A percentile compares a stretch with the other conserved stretches of the same genome.
Conservation (phyloP, 768 basidiomycete species). For the Lactarius trivialis region DNA sequence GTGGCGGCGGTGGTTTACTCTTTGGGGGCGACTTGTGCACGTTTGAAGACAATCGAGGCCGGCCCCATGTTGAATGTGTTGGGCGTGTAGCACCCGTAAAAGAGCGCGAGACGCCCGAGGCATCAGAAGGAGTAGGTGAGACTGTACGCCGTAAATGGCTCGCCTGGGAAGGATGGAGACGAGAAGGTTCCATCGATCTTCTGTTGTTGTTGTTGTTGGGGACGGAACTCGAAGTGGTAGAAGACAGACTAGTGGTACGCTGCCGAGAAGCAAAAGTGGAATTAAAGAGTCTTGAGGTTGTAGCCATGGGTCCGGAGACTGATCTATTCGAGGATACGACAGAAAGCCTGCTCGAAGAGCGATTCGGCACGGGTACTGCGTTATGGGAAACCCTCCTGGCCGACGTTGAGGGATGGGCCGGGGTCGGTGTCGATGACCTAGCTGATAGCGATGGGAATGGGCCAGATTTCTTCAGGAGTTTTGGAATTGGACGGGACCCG, state of each 20-base stretch:
- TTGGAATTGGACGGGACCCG: constrained; percentile 22
- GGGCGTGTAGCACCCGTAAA: constrained; percentile 40
- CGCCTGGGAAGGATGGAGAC: constrained; percentile 35
- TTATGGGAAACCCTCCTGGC: constrained; percentile 46
- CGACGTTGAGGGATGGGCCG: constrained; percentile 39
- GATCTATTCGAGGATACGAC: constrained; percentile 51
- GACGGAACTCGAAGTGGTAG: constrained; percentile 36
- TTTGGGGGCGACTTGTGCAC: constrained; percentile 42
- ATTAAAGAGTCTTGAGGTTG: constrained; percentile 39
- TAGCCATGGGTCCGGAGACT: constrained; percentile 57
- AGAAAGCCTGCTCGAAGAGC: constrained; percentile 56
- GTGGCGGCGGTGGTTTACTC: constrained; percentile 31
- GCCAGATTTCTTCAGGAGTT: constrained; percentile 29
- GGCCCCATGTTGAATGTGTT: constrained; percentile 56
- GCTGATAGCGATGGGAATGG: constrained; percentile 38
- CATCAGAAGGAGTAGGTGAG: constrained; percentile 62
- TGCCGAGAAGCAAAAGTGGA: constrained; percentile 84
- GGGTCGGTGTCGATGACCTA: constrained; percentile 34
- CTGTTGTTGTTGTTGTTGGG: constrained; percentile 32
- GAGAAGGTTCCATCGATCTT: constrained; percentile 29
- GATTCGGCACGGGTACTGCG: constrained; percentile 31
- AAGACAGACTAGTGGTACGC: constrained; percentile 59
- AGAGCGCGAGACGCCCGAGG: constrained; percentile 45
- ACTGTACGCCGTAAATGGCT: constrained; percentile 36
- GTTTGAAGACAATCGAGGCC: constrained; percentile 44